Percentiles rank a stretch among this genome's conserved stretches.
Conservation (phyloP, 148 eudicot genomes). For the Hydrangea macrophylla region DNA sequence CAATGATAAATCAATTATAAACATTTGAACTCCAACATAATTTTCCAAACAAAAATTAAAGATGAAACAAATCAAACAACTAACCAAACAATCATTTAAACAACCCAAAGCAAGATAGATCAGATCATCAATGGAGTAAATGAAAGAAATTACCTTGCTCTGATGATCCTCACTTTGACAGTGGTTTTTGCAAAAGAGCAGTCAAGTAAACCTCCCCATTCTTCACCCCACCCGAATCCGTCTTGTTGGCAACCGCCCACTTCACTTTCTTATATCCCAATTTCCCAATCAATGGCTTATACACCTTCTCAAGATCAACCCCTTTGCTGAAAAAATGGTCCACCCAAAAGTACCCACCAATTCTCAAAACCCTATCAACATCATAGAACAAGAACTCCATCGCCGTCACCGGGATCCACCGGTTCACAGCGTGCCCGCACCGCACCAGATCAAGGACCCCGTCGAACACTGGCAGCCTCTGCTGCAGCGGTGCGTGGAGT, state of each 20-base stretch:
- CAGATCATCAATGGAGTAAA: too few species aligned
- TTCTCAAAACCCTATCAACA: slow-evolving; percentile 80
- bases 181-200: slow-evolving; percentile 86
- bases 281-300: slow-evolving; percentile 57
- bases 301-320: slow-evolving; percentile 72
- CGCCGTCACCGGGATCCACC: slow-evolving; percentile 73
- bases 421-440: slow-evolving; percentile 68
- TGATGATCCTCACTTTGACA: slow-evolving; percentile 40
- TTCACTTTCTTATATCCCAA: slow-evolving; percentile 87
- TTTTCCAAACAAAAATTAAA: not conserved
- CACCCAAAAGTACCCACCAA: slow-evolving; percentile 76
- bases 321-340: slow-evolving; percentile 75
- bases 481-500: slow-evolving; percentile 82
- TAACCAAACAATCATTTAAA: not conserved
- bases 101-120: too few species aligned
- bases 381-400: slow-evolving; percentile 80
- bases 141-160: slow-evolving; percentile 21
- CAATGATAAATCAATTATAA: not conserved
- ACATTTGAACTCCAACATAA: not conserved
- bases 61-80: not conserved
- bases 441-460: slow-evolving; percentile 75
- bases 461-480: slow-evolving; percentile 77
- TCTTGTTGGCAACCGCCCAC: slow-evolving; percentile 78
- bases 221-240: slow-evolving; percentile 61
- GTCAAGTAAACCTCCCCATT: slow-evolving; percentile 80